phyloP scores from a whole-genome alignment of 805 yeast species.

The Grigorovia yakushimaensis region DNA sequence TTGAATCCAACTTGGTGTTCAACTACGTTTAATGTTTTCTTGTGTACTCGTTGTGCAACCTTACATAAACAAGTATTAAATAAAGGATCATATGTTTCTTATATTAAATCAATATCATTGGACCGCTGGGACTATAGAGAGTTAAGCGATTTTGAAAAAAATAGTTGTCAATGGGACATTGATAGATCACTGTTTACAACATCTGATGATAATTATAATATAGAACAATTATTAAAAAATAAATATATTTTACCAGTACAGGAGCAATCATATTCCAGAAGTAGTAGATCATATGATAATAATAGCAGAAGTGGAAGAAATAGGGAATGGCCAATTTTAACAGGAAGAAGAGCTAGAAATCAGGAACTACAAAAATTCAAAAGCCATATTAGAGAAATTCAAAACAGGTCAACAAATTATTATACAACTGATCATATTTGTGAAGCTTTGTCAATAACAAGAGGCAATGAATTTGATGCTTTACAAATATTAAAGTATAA shows the following conservation, averaged over 20 bases:
- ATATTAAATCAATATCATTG: conserved; percentile 62
- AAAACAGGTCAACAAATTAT: conserved; percentile 34
- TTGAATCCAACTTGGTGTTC: conserved; percentile 45
- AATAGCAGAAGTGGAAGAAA: background rate
- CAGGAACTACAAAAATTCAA: conserved; percentile 43
- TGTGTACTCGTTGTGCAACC: conserved; percentile 81
- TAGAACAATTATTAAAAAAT: conserved; percentile 3
- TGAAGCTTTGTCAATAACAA: conserved; percentile 52
- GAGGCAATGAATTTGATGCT: conserved; percentile 54
- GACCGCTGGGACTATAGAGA: conserved; percentile 46
- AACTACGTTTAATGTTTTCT: conserved; percentile 47
- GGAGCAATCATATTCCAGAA: conserved; percentile 41
- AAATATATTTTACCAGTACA: conserved; percentile 35
- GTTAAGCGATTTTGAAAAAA: background rate
- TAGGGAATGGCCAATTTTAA: conserved; percentile 29
- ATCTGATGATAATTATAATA: conserved; percentile 3
- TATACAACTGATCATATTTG: conserved; percentile 45
- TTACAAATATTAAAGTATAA: conserved; percentile 37
- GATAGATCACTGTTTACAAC: conserved; percentile 12
- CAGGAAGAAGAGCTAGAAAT: conserved; percentile 44
- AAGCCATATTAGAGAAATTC: conserved; percentile 38
- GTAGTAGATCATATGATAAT: conserved; percentile 27
- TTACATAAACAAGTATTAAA: conserved; percentile 57
- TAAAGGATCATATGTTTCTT: conserved; percentile 39
- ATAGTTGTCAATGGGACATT: background rate